Percentiles rank a stretch among this genome's conserved stretches.
Conservation (phyloP, 2,329 filamentous ascomycete genomes). For the Aspergillus tubingensis region DNA sequence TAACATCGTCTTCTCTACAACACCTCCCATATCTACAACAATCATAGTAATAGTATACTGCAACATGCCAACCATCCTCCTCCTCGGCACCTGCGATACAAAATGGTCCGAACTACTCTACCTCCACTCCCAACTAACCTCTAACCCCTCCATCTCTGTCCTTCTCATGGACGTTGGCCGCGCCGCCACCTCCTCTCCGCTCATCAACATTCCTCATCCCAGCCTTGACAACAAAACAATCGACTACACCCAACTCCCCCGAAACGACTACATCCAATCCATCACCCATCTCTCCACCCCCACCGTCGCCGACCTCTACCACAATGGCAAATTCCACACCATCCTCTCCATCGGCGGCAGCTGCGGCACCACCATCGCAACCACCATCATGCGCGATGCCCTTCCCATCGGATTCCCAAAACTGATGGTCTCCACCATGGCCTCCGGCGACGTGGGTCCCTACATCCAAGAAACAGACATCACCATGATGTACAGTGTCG, state of each 20-base stretch:
- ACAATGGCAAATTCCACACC: constrained; percentile 51
- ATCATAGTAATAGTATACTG: not conserved
- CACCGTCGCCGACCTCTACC: constrained; percentile 45
- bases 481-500: constrained; percentile 69
- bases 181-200: constrained; percentile 41
- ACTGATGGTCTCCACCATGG: constrained; percentile 69
- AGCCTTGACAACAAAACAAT: constrained; percentile 28
- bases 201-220: constrained; percentile 52
- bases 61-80: constrained; percentile 46
- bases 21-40: not conserved
- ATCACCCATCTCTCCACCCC: constrained; percentile 55
- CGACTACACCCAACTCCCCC: constrained; percentile 37
- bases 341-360: constrained; percentile 64
- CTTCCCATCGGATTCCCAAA: constrained; percentile 69
- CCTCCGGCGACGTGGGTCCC: constrained; percentile 64
- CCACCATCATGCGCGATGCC: constrained; percentile 61
- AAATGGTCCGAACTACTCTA: constrained; percentile 63
- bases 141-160: constrained; percentile 42
- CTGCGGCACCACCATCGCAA: constrained; percentile 62
- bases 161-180: constrained; percentile 18
- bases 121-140: constrained; percentile 48
- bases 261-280: constrained; percentile 58
- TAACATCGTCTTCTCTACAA: not conserved
- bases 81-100: constrained; percentile 67
- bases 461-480: constrained; percentile 71